These are phyloP conservation scores for Geoglossum glabrum DNA, from an alignment of 495 filamentous ascomycete genomes.

Conservation along the genomic window DNA sequence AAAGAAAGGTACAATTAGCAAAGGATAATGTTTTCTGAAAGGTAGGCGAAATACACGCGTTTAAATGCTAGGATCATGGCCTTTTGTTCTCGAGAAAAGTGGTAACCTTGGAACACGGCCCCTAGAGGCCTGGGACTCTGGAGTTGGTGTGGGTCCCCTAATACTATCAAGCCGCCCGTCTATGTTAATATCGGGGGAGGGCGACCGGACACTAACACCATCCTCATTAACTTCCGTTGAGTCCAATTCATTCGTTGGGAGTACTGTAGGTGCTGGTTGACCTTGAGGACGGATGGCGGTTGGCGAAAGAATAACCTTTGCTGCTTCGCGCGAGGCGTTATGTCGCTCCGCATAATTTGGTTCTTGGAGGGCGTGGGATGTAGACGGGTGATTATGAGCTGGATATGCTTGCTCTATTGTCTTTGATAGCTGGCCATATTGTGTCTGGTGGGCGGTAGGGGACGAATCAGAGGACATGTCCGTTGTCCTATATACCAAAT, in stretches of 20 bases:
- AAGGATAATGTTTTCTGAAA: not conserved
- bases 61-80: not conserved
- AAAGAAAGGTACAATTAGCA: not conserved
- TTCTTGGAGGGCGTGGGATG: not conserved
- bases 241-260: slow-evolving; percentile 6
- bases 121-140: not conserved
- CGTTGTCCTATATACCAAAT: not conserved
- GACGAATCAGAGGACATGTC: not conserved
- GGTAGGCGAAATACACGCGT: not conserved
- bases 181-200: slow-evolving; percentile 8
- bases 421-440: not conserved
- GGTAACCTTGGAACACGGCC: not conserved
- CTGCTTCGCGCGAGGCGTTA: not conserved
- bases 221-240: slow-evolving; percentile 12
- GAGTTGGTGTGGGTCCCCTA: not conserved
- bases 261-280: slow-evolving; percentile 1
- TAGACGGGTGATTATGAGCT: not conserved
- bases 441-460: not conserved
- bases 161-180: not conserved
- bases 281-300: not conserved
- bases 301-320: not conserved
- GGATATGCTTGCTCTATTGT: not conserved
- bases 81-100: not conserved
- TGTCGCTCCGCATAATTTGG: not conserved
- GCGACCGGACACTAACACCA: slow-evolving; percentile 13